phyloP scores from a whole-genome alignment of 2,329 filamentous ascomycete species.

The Fusarium oxysporum region DNA sequence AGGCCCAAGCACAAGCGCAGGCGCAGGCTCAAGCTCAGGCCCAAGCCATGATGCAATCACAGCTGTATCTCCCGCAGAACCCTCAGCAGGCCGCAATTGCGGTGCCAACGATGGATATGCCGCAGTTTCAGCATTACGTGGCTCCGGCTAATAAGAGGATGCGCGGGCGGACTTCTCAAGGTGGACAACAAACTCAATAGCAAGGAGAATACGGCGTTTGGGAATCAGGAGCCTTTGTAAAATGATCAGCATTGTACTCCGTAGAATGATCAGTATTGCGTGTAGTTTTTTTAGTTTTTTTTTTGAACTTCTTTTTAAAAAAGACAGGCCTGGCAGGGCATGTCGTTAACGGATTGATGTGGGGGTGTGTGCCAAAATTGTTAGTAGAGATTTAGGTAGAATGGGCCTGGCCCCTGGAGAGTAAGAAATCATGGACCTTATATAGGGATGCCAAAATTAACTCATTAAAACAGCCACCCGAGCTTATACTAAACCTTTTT shows the following conservation, averaged over 20 bases:
- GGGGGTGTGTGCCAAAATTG: slow-evolving; percentile 29
- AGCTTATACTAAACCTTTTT: not conserved
- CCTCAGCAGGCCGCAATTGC: slow-evolving; percentile 44
- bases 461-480: not conserved
- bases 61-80: slow-evolving; percentile 45
- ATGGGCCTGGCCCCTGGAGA: not conserved
- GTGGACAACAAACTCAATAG: slow-evolving; percentile 35
- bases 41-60: slow-evolving; percentile 45
- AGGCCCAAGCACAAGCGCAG: slow-evolving; percentile 42
- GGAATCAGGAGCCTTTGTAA: not conserved
- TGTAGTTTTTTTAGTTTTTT: not conserved
- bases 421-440: not conserved
- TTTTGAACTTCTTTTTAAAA: not conserved
- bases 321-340: slow-evolving; percentile 4
- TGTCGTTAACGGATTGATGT: slow-evolving; percentile 30
- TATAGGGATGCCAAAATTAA: not conserved
- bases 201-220: not conserved
- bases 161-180: slow-evolving; percentile 44
- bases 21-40: slow-evolving; percentile 41
- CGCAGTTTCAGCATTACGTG: slow-evolving; percentile 47
- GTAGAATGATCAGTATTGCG: not conserved
- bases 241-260: not conserved
- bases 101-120: slow-evolving; percentile 45
- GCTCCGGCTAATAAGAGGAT: slow-evolving; percentile 48
- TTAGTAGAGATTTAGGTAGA: slow-evolving; percentile 23